phyloP scores from a whole-genome alignment of 352 stramenopile genomes.

The Phytopythium chamaehyphon region DNA sequence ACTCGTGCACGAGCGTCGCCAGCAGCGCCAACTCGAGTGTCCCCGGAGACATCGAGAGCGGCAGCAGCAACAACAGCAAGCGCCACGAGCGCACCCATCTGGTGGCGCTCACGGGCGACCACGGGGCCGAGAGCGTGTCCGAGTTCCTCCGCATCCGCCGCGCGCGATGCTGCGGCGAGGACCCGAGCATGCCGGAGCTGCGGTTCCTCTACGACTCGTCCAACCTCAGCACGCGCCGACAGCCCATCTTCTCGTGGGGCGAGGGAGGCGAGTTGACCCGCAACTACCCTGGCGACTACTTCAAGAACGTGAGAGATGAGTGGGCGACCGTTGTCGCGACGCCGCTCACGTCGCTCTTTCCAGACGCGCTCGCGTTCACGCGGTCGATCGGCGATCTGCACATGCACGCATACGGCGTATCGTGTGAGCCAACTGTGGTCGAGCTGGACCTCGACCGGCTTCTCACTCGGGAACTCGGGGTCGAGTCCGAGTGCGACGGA shows the following conservation, averaged over 20 bases:
- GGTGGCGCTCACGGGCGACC: conserved; percentile 77
- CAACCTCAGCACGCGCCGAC: conserved; percentile 25
- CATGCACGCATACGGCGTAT: conserved; percentile 84
- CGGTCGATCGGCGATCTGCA: conserved; percentile 86
- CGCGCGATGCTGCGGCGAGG: conserved; percentile 20
- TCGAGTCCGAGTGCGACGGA: conserved; percentile 19
- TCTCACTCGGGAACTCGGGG: conserved; percentile 12
- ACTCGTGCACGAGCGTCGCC: conserved; percentile 9
- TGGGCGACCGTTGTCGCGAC: conserved; percentile 85
- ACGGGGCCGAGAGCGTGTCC: conserved; percentile 66
- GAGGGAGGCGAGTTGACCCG: conserved; percentile 29
- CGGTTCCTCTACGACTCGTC: conserved; percentile 83
- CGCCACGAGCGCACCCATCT: conserved; percentile 15
- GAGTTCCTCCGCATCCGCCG: conserved; percentile 70
- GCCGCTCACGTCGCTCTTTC: conserved; percentile 52
- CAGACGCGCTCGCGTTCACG: conserved; percentile 86
- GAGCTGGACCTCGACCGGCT: conserved; percentile 44
- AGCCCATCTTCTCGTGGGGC: conserved; percentile 34
- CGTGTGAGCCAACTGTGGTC: conserved; percentile 52
- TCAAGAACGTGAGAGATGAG: conserved; percentile 91
- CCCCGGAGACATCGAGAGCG: not conserved
- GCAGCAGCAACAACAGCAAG: conserved; percentile 6
- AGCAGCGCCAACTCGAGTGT: not conserved
- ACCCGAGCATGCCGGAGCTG: conserved; percentile 46
- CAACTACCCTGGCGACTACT: conserved; percentile 63